These are phyloP conservation scores for Claviceps sp. DNA, from an alignment of 2,329 filamentous ascomycete species.

Conservation along the genomic window DNA sequence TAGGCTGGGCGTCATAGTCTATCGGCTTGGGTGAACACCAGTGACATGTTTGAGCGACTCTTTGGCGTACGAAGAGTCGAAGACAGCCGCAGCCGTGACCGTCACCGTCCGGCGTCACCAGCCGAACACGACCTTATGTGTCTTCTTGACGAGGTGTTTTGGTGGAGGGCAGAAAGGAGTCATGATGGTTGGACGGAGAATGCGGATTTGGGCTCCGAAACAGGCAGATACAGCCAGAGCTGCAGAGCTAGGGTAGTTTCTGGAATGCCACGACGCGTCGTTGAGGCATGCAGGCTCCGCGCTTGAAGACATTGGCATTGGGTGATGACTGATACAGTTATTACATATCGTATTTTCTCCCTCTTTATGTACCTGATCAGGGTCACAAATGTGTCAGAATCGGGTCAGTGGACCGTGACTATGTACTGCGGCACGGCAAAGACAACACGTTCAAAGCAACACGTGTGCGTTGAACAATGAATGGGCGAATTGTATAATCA, in stretches of 20 bases:
- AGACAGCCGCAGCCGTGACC: background rate
- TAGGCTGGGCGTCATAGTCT: background rate
- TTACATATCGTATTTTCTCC: too few relatives aligned
- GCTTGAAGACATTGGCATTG: too few relatives aligned
- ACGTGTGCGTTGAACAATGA: background rate
- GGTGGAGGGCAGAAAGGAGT: background rate
- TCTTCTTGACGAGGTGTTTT: background rate
- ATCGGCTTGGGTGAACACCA: background rate
- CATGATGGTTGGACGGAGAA: background rate
- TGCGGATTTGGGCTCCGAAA: background rate
- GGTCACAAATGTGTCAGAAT: too few relatives aligned
- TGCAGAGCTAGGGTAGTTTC: background rate
- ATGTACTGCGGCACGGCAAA: background rate
- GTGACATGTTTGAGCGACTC: background rate
- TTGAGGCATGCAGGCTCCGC: background rate
- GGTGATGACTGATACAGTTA: too few relatives aligned
- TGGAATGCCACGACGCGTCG: conserved; percentile 1
- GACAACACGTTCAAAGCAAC: background rate
- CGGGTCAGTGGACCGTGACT: background rate
- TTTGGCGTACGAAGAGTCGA: background rate
- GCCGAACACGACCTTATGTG: background rate
- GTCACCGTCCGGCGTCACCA: background rate
- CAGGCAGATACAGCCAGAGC: background rate
- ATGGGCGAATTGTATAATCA: too few relatives aligned
- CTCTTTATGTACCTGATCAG: too few relatives aligned